phyloP scores from a whole-genome alignment of 805 yeast genomes.

The Lachancea meyersii region DNA sequence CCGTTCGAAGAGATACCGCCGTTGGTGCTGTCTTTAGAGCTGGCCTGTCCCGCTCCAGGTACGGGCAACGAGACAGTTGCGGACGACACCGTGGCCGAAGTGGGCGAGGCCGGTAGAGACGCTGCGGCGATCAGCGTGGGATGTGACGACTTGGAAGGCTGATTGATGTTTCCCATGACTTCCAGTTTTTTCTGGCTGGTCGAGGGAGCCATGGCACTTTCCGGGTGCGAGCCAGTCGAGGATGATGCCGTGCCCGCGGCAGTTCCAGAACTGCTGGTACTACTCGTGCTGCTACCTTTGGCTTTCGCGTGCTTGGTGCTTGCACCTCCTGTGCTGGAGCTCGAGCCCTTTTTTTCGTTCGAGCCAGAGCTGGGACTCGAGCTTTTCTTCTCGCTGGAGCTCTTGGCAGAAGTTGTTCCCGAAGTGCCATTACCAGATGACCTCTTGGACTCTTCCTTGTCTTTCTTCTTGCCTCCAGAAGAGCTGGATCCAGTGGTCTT shows the following conservation, averaged over 20 bases:
- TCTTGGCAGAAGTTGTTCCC: neutral
- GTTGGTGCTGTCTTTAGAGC: constrained; percentile 13
- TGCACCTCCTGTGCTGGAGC: constrained; percentile 3
- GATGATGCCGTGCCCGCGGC: constrained; percentile 6
- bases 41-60: constrained; percentile 6
- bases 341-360: constrained; percentile 2
- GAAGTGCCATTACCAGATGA: constrained; percentile 8
- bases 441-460: constrained; percentile 34
- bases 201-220: constrained; percentile 2
- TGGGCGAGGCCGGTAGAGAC: constrained; percentile 16
- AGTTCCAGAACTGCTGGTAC: neutral
- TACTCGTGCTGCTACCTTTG: neutral
- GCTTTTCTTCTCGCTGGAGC: constrained; percentile 12
- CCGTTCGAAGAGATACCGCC: constrained; percentile 22
- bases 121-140: constrained; percentile 29
- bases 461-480: constrained; percentile 34
- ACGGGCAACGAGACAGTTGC: constrained; percentile 13
- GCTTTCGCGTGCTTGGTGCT: neutral
- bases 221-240: constrained; percentile 2
- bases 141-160: constrained; percentile 10
- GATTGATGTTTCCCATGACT: constrained; percentile 8
- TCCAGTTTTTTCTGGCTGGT: constrained; percentile 6
- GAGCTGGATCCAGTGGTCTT: constrained; percentile 35
- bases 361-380: constrained; percentile 9
- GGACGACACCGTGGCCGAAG: constrained; percentile 11